Base-by-base conservation (phyloP, 352 stramenopile genomes). In the Pythium utonaiense region DNA sequence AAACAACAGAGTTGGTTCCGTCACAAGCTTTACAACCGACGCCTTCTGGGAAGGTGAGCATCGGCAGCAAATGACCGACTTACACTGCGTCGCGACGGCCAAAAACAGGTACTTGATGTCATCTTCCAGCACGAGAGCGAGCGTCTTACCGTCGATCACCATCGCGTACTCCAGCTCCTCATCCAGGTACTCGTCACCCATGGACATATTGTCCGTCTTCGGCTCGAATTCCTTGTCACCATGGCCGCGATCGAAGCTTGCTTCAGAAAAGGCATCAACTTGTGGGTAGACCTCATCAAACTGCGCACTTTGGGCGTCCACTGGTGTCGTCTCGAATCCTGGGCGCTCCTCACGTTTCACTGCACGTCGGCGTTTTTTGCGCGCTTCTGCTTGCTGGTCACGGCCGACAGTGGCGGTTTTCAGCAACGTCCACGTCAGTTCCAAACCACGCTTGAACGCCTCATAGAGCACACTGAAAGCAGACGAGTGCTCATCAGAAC, bases 71-170 rank as follows among this genome's bases (percentile, higher is more conserved):
- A 96, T 94, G 24, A 95, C 86, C 8, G 86, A 95, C 61, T 96
- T 96, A 63, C 86, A 96, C 61, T 95, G 81, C 1, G 83, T 93
- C 22, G 86, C 83, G 14, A 96, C 85, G 12, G 92, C 79, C 71
- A 95, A 64, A 49, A 96, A 95, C 4, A 95, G 66, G 40, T 96
- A 95, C 60, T 96, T 95, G 53, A 95, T 93, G 60, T 96, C 87
- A 67, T 95, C 81, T 55, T 93, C 85, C 30, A 96, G 69, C 30
- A 93, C 74, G 24, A 96, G 62, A 19, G 83, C 79, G 3, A 95
- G 69, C 14, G 86, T 95, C 57, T 91, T 92, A 10, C 86, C 86
- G 57, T 96, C 86, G 52, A 96, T 96, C n/a, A 96, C 86, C 85
- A 96, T 93, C 14, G 85, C 86, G 56, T 93, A 95, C 53, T 95